phyloP scores from a whole-genome alignment of 1,139 yeast genomes.

The Sugiyamaella sp. region DNA sequence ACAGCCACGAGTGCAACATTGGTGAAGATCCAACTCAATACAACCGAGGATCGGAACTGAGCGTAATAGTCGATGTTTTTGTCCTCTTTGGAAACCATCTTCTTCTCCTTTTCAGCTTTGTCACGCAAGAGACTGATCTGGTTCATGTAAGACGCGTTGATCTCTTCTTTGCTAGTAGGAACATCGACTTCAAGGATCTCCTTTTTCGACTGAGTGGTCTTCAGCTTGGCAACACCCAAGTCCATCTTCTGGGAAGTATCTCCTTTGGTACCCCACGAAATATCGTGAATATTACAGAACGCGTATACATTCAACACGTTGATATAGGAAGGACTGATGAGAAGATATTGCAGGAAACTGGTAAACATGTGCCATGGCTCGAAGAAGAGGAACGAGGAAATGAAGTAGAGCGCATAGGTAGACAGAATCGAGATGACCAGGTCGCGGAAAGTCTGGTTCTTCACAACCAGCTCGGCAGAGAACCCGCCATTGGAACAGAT shows the following conservation, averaged over 20 bases:
- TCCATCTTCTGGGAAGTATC: constrained; percentile 61
- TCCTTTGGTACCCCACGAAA: constrained; percentile 88
- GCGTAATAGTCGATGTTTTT: constrained; percentile 65
- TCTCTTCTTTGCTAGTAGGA: constrained; percentile 65
- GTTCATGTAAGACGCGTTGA: constrained; percentile 60
- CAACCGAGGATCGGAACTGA: constrained; percentile 74
- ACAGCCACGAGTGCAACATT: constrained; percentile 68
- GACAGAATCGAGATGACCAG: constrained; percentile 82
- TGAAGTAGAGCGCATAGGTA: constrained; percentile 77
- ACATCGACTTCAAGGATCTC: constrained; percentile 63
- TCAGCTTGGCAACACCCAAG: constrained; percentile 68
- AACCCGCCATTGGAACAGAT: constrained; percentile 48
- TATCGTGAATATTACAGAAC: constrained; percentile 83
- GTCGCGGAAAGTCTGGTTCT: constrained; percentile 74
- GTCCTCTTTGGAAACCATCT: constrained; percentile 30
- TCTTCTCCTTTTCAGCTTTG: constrained; percentile 37
- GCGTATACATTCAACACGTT: constrained; percentile 81
- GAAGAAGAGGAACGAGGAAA: constrained; percentile 73
- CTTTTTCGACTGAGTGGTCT: constrained; percentile 41
- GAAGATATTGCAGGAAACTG: constrained; percentile 67
- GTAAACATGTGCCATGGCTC: constrained; percentile 83
- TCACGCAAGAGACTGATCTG: constrained; percentile 36
- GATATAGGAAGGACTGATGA: constrained; percentile 74
- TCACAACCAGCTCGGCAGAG: constrained; percentile 54
- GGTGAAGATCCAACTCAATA: constrained; percentile 74